Evolutionary conservation across 148 eudicot species (phyloP), one percentile per base, ranked within the genome.

Genomic region (Chenopodium suecicum): DNA sequence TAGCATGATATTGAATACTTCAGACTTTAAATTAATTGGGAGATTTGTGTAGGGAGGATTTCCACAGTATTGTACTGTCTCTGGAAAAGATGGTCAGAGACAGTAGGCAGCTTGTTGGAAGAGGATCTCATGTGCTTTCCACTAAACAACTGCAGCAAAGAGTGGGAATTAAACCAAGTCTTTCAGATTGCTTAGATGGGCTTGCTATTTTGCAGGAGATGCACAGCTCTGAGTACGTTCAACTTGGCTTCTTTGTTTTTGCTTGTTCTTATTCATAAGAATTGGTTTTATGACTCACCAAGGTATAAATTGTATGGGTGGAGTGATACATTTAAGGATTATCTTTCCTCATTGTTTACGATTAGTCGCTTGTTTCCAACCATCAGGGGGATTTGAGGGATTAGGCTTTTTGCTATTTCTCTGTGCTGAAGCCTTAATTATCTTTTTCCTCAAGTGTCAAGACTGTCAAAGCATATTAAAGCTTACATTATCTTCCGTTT

Each of bases 101-200:
- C 84, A 87, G 94, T 78, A 87, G 80, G 86, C 98, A 93, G 77
- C 89, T 89, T 70, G 80, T 88, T 60, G 85, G 78, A 84, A 94
- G 90, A 50, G 93, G 94, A 19, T 90, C 92, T 50, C 77, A 75
- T 75, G 85, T 80, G 74, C 83, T 82, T 48, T 86, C 89, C 22
- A 41, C 72, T 32, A 88, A 87, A 79, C 96, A 89, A 79, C 81
- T 90, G 82, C 86, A 90, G 37, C 92, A 92, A 77, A 82, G 89
- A 70, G 79, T 91, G 68, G 98, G 98, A 76, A 83, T 90, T 62
- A 93, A 91, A 86, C 98, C 98, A 82, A 89, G 90, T 85, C 77
- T 92, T 84, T 88, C 92, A 82, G 90, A 93, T 85, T 95, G 98
- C 87, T 84, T 95, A 78, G 92, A 93, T 74, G 97, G 94, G 76